Evolutionary conservation across 768 basidiomycete species (phyloP), one percentile per base, ranked within the genome.

Genomic region (Boletales sp.): DNA sequence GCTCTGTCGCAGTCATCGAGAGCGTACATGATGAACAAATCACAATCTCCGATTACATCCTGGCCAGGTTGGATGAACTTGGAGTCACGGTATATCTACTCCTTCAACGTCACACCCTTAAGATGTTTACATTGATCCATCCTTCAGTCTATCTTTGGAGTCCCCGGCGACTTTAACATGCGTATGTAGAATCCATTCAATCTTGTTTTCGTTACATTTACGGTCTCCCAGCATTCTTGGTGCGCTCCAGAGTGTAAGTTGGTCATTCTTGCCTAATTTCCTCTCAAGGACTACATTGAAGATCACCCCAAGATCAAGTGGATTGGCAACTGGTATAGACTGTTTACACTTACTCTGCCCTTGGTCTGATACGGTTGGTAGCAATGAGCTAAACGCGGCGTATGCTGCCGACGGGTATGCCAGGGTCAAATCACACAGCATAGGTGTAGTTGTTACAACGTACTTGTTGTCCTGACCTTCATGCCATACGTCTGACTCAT

Each of bases 321-420:
- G 93, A 78, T 94, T 46, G 94, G 93, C 5, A 89, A 90, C 62
- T 89, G 87, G 86, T 86, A 66, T 7, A 71, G 47, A 0, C 10
- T 11, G n/a, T 15, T 1, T 5, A 19, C 3, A 3, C 9, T 0
- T 33, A 9, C 8, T 19, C 25, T 28, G 25, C 25, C 25, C 6
- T 28, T 28, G 5, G 5, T n/a, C 37, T 60, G 32, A 65, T 30
- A 4, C 14, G 7, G 25, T 28, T 41, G 25, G 14, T 51, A 89
- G 88, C 57, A 90, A 91, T 53, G 87, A 93, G 63, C 74, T 94
- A 41, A 90, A 94, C 56, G 87, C 90, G 0, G 77, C 90, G 0
- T 96, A 96, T 67, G 94, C 94, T 14, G 90, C 90, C 0, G 93
- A 94, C 61, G 94, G 94, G 11, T 95, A 95, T 66, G 90, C 94